Conservation (phyloP, 2,329 filamentous ascomycete species). For the Lachnellula cervina region DNA sequence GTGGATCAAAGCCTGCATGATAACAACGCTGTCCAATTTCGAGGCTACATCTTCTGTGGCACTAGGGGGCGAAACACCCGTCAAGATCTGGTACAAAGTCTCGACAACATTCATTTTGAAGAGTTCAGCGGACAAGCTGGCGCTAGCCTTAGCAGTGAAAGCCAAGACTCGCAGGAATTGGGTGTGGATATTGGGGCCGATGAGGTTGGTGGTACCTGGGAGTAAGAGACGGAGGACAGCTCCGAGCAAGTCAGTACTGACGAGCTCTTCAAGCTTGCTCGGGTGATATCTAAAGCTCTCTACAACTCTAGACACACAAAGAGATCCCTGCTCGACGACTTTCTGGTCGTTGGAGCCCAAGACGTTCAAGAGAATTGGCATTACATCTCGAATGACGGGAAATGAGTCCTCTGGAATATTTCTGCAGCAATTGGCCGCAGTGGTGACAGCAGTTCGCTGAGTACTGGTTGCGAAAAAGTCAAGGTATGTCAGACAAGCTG, state of each 20-base stretch:
- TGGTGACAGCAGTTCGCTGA: slow-evolving; percentile 92
- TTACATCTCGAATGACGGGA: slow-evolving; percentile 84
- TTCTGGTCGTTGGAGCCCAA: slow-evolving; percentile 89
- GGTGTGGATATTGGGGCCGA: slow-evolving; percentile 90
- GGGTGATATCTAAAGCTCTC: slow-evolving; percentile 93
- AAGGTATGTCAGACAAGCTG: slow-evolving; percentile 90
- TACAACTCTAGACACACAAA: slow-evolving; percentile 92
- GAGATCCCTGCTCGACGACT: slow-evolving; percentile 92
- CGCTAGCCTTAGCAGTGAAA: slow-evolving; percentile 85
- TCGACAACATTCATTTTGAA: slow-evolving; percentile 97
- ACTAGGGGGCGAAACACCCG: slow-evolving; percentile 84
- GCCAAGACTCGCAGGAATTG: slow-evolving; percentile 90
- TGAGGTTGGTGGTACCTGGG: slow-evolving; percentile 91
- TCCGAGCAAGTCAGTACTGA: slow-evolving; percentile 80
- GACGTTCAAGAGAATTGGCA: slow-evolving; percentile 91
- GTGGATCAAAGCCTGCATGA: slow-evolving; percentile 98
- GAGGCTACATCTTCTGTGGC: slow-evolving; percentile 72
- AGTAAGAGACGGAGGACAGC: slow-evolving; percentile 82
- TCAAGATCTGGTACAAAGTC: slow-evolving; percentile 94
- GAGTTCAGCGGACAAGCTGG: slow-evolving; percentile 78
- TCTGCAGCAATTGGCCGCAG: slow-evolving; percentile 95
- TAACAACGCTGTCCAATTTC: slow-evolving; percentile 92
- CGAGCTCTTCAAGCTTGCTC: slow-evolving; percentile 83
- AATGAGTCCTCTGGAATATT: slow-evolving; percentile 96
- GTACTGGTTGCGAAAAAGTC: slow-evolving; percentile 98